Percentiles rank a stretch among this genome's conserved stretches.
These are phyloP conservation scores for Hygrocybe punicea DNA, from an alignment of 768 basidiomycete species.

Conservation along the genomic window DNA sequence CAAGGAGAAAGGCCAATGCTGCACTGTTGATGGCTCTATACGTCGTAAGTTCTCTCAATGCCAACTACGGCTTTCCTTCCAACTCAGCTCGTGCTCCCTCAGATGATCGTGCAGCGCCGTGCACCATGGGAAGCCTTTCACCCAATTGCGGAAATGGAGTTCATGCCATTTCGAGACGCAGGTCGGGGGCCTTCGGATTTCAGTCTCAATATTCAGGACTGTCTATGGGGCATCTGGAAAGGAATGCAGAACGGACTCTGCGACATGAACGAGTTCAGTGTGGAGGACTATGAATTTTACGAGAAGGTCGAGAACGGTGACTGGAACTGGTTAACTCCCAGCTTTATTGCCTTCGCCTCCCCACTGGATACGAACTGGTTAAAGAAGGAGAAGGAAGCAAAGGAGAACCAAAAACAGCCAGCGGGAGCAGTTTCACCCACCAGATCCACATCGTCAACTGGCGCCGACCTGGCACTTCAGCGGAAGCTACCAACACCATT, in stretches of 20 bases:
- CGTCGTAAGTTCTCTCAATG: conserved; percentile 68
- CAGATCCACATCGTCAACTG: conserved; percentile 26
- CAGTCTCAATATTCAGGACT: conserved; percentile 90
- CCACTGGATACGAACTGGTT: conserved; percentile 81
- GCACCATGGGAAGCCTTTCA: conserved; percentile 94
- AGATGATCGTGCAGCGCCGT: conserved; percentile 91
- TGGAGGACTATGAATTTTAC: conserved; percentile 90
- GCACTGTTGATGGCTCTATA: conserved; percentile 93
- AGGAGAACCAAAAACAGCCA: conserved; percentile 37
- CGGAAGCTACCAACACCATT: conserved; percentile 78
- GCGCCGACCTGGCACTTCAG: conserved; percentile 58
- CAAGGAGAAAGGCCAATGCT: conserved; percentile 87
- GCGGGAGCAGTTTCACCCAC: conserved; percentile 24
- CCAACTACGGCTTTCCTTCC: conserved; percentile 3
- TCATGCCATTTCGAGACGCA: conserved; percentile 95
- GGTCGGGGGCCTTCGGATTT: conserved; percentile 91
- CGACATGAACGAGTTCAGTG: conserved; percentile 91
- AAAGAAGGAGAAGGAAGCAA: conserved; percentile 68
- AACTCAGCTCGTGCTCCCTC: conserved; percentile 15
- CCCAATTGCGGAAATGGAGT: conserved; percentile 87
- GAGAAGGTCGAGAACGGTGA: conserved; percentile 95
- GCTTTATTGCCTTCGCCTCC: conserved; percentile 92
- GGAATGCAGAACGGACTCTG: conserved; percentile 88
- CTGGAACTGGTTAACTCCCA: conserved; percentile 93
- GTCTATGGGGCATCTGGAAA: conserved; percentile 84